Evolutionary conservation across 257 asterid species (phyloP), one percentile per base, ranked within the genome.

Genomic region (Fraxinus excelsior): DNA sequence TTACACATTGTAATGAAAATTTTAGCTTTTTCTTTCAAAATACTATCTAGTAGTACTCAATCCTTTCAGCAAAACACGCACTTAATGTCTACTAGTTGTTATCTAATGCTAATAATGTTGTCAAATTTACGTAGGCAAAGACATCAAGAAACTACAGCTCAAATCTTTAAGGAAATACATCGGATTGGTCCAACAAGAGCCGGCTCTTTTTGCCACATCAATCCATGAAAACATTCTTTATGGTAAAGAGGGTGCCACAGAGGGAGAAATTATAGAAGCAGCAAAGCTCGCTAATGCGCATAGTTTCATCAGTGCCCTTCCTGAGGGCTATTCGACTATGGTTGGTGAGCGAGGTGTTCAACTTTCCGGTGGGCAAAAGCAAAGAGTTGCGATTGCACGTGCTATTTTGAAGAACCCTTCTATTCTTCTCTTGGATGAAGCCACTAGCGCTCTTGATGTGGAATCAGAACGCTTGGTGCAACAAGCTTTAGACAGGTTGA

Each of bases 171-270:
- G 99, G 80, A 96, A 88, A 80, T 90, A 88, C 90, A 93, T 96
- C 25, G 98, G 99, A 53, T 74, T 96, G 29, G 99, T 93, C 78
- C 98, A 91, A 76, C 99, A 96, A 82, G 99, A 96, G 73, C 99
- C 99, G 1, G 97, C 99, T 64, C 98, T 96, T 3, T 96, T 96
- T 29, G 99, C 97, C 64, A 91, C 97, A 32, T 84, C 99, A 1
- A 96, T 92, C 76, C 90, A 90, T 38, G 98, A 91, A 31, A 96
- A 96, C 95, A 92, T 96, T 65, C 80, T 93, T 0, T 93, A 96
- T 16, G 99, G 99, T 7, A 93, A 93, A 86, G 99, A 90, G 68
- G 98, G 97, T 76, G 94, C 98, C 11, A 80, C 99, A 0, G 99
- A 96, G 67, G 79, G 76, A 14, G 99, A 96, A 84, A 87, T 96